These are phyloP conservation scores for Helianthus tuberosus DNA, from an alignment of 129 eudicot species.

Conservation along the genomic window DNA sequence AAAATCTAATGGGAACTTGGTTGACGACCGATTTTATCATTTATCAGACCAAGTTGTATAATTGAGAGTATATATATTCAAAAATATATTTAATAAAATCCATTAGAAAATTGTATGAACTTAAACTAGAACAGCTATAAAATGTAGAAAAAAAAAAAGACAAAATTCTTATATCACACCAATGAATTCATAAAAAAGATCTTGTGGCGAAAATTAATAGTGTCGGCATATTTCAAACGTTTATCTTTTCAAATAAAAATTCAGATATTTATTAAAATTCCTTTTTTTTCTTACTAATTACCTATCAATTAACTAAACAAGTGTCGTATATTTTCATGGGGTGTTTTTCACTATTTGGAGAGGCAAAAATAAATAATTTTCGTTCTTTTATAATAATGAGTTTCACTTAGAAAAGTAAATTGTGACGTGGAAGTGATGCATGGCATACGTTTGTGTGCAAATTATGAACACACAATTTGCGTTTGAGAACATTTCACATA, in stretches of 20 bases:
- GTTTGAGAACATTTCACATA: neutral
- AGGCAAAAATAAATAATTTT: neutral
- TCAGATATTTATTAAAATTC: no score
- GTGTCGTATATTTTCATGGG: neutral
- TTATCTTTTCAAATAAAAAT: no score
- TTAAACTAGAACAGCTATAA: no score
- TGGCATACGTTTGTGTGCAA: constrained; percentile 1
- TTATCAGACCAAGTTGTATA: no score
- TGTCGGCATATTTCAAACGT: neutral
- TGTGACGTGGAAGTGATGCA: constrained; percentile 20
- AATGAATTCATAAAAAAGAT: neutral
- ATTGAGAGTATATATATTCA: no score
- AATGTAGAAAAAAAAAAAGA: neutral
- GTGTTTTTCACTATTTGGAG: neutral
- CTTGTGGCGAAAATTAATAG: neutral
- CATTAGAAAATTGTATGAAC: no score
- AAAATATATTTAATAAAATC: no score
- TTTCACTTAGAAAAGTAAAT: neutral
- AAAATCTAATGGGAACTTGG: no score
- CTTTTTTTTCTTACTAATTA: no score
- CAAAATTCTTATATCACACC: neutral
- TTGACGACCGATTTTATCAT: no score
- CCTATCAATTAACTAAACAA: no score
- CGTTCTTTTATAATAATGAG: neutral
- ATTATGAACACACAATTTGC: neutral